Evolutionary conservation across 1,284 basidiomycete species (phyloP), one percentile per base, ranked within the genome.

Genomic region (Cryptococcus wingfieldii): DNA sequence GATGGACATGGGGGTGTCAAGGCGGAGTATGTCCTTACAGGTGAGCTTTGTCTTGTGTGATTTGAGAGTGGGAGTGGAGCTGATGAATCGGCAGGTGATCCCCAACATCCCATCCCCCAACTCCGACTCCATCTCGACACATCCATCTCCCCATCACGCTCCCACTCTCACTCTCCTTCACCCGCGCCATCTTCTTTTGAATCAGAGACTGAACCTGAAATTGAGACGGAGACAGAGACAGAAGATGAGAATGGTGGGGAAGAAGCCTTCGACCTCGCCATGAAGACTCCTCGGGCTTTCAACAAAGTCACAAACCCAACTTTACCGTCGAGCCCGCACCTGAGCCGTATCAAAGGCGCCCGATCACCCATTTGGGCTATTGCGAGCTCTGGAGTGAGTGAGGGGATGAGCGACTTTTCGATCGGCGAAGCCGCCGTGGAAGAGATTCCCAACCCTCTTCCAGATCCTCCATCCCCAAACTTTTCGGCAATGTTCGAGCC

Each of bases 361-460:
- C 53, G 64, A 43, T 74, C 71, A 25, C 76, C 76, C 0, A 76
- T 77, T 44, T 77, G 71, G 67, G 72, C 76, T 1, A 63, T 77
- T 2, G 68, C 74, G 1, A 68, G 60, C 34, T 61, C 63, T 0
- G 60, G 53, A 9, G 27, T 62, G 9, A 52, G 42, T 16, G 59
- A 64, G 12, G 64, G 58, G 10, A 63, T 75, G 58, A 13, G 56
- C 1, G 66, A 72, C 37, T 53, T 76, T 9, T 63, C 64, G 3
- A 48, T 76, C 10, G 71, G 65, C 9, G 68, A 68, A 18, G 60
- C 70, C 0, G 63, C 61, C 9, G 46, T 63, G 1, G 60, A 48
- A 25, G 54, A 55, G 12, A 47, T 42, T 14, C 38, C 52, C 3
- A 16, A 19, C 34, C 27, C 23, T 31, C 23, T 25, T 23, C n/a